These are phyloP conservation scores for Pichia californica DNA, from an alignment of 805 yeast species.

Conservation along the genomic window DNA sequence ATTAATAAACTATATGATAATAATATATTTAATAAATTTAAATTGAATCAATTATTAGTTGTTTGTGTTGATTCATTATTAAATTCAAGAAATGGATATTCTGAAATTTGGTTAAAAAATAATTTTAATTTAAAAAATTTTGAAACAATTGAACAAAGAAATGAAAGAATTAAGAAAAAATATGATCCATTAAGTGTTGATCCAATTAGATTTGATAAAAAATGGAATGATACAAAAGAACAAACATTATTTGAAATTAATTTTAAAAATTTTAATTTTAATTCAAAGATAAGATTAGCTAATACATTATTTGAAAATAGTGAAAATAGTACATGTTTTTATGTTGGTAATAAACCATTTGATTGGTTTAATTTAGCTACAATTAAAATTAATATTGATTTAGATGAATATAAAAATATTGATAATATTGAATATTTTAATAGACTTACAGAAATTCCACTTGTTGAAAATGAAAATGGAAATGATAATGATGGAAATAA, in stretches of 20 bases:
- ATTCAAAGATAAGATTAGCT: constrained; percentile 14
- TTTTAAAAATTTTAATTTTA: neutral
- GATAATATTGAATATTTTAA: constrained; percentile 5
- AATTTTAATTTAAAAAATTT: constrained; percentile 11
- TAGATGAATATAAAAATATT: neutral
- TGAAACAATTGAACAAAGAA: constrained; percentile 10
- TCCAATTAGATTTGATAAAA: constrained; percentile 16
- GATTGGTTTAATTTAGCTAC: constrained; percentile 11
- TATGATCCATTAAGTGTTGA: constrained; percentile 15
- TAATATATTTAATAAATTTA: constrained; percentile 4
- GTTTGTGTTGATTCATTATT: constrained; percentile 26
- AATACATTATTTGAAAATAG: constrained; percentile 25
- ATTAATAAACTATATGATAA: constrained; percentile 12
- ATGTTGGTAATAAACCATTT: constrained; percentile 8
- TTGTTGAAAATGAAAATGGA: constrained; percentile 6
- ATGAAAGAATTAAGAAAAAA: neutral
- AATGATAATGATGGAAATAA: constrained; percentile 8
- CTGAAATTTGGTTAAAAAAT: constrained; percentile 25
- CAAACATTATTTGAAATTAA: constrained; percentile 8
- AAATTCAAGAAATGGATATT: constrained; percentile 19
- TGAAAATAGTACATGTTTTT: constrained; percentile 22
- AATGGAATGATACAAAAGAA: constrained; percentile 15
- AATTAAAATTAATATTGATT: constrained; percentile 2
- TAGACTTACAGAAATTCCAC: constrained; percentile 13
- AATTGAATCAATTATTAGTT: constrained; percentile 14